These are phyloP conservation scores for Aschersonia sp. DNA, from an alignment of 2,329 filamentous ascomycete genomes.

Conservation along the genomic window DNA sequence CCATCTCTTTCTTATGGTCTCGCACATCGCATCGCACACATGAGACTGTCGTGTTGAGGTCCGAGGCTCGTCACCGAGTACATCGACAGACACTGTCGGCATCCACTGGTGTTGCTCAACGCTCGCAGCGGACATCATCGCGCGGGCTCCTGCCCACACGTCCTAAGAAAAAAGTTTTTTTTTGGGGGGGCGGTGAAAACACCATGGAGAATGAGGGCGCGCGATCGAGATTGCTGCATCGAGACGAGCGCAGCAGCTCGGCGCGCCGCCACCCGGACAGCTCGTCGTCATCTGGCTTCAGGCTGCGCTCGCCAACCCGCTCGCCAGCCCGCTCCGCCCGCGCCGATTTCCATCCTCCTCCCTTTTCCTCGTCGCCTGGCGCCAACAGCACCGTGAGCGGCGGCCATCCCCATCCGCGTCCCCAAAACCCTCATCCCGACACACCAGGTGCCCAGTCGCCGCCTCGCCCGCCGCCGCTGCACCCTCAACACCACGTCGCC, in stretches of 20 bases:
- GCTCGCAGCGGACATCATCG: too few species aligned
- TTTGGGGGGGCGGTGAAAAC: neutral
- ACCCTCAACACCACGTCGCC: conserved; percentile 2
- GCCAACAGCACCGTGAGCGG: conserved; percentile 14
- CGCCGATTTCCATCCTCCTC: conserved; percentile 21
- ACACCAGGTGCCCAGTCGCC: conserved; percentile 16
- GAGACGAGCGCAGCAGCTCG: neutral
- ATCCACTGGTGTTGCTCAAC: too few species aligned
- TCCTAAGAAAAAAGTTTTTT: too few species aligned
- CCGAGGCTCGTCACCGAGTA: too few species aligned
- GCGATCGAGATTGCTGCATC: neutral
- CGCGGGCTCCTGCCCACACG: too few species aligned
- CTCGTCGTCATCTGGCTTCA: conserved; percentile 25
- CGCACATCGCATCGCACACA: too few species aligned
- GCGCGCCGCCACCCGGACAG: neutral
- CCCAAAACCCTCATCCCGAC: conserved; percentile 12
- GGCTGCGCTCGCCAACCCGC: conserved; percentile 31
- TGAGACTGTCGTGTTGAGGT: too few species aligned
- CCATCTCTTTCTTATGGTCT: too few species aligned
- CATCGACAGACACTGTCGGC: too few species aligned
- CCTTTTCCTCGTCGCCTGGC: conserved; percentile 15
- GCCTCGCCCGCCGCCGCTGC: conserved; percentile 10
- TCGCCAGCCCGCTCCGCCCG: conserved; percentile 9
- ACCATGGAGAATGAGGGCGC: neutral
- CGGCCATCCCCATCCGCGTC: conserved; percentile 8